Conservation (phyloP, 495 filamentous ascomycete species). For the Xylaria bambusicola region DNA sequence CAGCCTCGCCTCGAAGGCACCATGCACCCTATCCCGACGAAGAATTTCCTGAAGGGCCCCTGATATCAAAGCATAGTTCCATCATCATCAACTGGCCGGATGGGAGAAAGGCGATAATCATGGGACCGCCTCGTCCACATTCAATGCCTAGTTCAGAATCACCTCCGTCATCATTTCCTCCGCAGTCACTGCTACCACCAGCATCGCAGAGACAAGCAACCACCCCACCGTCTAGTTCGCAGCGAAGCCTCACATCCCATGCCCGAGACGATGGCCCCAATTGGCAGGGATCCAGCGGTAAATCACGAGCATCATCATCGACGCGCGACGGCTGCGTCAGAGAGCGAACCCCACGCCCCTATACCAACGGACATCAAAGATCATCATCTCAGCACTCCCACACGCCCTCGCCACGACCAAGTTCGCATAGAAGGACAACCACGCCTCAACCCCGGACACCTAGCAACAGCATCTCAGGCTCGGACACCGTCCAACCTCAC, state of each 20-base stretch:
- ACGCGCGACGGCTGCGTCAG: too few species aligned
- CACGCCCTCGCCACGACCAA: not conserved
- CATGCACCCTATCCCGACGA: not conserved
- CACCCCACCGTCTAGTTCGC: not conserved
- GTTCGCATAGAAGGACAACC: not conserved
- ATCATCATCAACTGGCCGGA: constrained; percentile 13
- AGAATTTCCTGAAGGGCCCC: not conserved
- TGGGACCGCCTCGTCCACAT: not conserved
- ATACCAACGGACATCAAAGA: too few species aligned
- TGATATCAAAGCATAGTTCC: constrained; percentile 5
- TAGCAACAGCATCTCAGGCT: too few species aligned
- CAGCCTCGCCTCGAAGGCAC: not conserved
- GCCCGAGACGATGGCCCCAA: too few species aligned
- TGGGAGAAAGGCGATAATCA: constrained; percentile 8
- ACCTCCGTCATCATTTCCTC: not conserved
- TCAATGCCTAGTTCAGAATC: not conserved
- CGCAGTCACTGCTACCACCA: not conserved
- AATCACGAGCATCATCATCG: not conserved
- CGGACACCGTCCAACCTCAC: not conserved
- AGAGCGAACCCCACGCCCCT: not conserved
- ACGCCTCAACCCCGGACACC: not conserved
- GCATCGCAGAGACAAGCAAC: not conserved
- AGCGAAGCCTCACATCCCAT: not conserved
- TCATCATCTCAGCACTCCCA: not conserved
- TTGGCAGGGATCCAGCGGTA: too few species aligned